phyloP scores from a whole-genome alignment of 768 basidiomycete genomes.

The Cystofilobasidium capitatum region DNA sequence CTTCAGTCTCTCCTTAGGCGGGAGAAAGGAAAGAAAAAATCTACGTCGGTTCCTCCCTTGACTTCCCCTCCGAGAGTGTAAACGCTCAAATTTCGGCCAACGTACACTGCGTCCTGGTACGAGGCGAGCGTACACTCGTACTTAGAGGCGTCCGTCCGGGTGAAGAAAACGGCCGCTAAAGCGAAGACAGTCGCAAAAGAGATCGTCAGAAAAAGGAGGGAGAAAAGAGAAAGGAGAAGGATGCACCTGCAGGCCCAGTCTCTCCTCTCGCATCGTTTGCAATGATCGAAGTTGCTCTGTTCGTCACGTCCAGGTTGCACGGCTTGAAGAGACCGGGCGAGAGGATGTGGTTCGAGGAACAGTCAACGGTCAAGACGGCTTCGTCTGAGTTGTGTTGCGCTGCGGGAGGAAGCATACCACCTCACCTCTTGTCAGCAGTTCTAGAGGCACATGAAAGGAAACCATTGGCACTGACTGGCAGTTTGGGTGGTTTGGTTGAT shows the following conservation, averaged over 20 bases:
- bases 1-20: too few relatives aligned
- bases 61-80: slow-evolving; percentile 52
- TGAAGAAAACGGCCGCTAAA: slow-evolving; percentile 55
- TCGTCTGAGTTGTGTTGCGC: slow-evolving; percentile 50
- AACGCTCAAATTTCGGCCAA: slow-evolving; percentile 51
- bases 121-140: slow-evolving; percentile 55
- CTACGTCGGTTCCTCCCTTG: slow-evolving; percentile 52
- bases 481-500: slow-evolving; percentile 30
- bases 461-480: not conserved
- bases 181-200: too few relatives aligned
- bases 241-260: slow-evolving; percentile 52
- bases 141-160: slow-evolving; percentile 59
- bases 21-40: not conserved
- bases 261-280: slow-evolving; percentile 26
- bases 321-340: slow-evolving; percentile 44
- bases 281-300: slow-evolving; percentile 43
- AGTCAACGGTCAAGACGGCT: slow-evolving; percentile 48
- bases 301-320: slow-evolving; percentile 60
- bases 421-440: too few relatives aligned
- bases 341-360: not conserved
- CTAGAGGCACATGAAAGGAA: slow-evolving; percentile 51
- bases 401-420: slow-evolving; percentile 33
- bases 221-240: too few relatives aligned
- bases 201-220: too few relatives aligned
- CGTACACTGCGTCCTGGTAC: slow-evolving; percentile 60